phyloP scores from a whole-genome alignment of 2,329 filamentous ascomycete genomes.

The Verticillium nubilum region DNA sequence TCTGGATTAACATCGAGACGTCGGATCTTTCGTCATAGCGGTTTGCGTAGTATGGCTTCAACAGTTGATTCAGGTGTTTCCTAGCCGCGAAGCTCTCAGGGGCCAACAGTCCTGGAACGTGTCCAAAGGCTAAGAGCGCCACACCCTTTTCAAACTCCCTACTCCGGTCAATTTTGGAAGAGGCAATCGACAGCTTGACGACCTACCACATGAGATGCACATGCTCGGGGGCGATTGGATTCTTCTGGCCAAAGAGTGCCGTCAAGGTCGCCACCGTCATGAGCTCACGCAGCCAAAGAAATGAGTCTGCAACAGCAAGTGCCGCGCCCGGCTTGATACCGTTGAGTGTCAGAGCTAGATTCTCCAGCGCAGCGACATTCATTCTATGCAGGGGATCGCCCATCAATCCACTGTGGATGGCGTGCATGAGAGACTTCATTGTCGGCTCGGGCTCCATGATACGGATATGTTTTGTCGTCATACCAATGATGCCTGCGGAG shows the following conservation, averaged over 20 bases:
- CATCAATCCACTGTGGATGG: conserved; percentile 26
- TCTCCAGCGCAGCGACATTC: conserved; percentile 26
- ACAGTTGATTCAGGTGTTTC: conserved; percentile 13
- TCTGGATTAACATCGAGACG: conserved; percentile 21
- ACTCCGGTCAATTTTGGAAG: background rate
- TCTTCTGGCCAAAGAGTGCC: conserved; percentile 36
- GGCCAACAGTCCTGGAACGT: conserved; percentile 14
- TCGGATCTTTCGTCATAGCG: conserved; percentile 17
- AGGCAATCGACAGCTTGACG: background rate
- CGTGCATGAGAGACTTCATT: conserved; percentile 27
- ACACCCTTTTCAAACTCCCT: conserved; percentile 20
- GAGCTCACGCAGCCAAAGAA: conserved; percentile 28
- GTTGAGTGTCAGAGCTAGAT: conserved; percentile 24
- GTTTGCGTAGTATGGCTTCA: conserved; percentile 24
- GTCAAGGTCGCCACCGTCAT: conserved; percentile 30
- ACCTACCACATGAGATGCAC: background rate
- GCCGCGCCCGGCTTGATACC: conserved; percentile 7
- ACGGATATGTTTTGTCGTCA: conserved; percentile 19
- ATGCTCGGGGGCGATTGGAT: conserved; percentile 28
- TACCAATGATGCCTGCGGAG: conserved; percentile 28
- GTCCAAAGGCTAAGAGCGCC: conserved; percentile 19
- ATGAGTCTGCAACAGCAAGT: conserved; percentile 25
- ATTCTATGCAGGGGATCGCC: conserved; percentile 25
- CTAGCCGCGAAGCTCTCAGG: conserved; percentile 18
- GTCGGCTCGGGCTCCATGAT: conserved; percentile 16